These are phyloP conservation scores for Cunninghamia lanceolata DNA, from an alignment of 75 land plant genomes.

Conservation along the genomic window DNA sequence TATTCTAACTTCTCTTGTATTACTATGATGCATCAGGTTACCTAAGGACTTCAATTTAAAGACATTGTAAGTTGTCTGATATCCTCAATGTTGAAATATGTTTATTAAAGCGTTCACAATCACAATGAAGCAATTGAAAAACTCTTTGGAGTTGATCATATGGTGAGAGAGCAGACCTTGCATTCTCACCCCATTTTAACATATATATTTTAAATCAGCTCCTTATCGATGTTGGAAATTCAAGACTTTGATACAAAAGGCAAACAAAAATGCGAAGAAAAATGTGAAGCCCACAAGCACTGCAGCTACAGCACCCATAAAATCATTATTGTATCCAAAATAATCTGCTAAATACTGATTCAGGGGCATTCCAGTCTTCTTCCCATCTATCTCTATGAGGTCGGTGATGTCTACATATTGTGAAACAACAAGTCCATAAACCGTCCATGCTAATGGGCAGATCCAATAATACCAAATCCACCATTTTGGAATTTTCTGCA, in stretches of 20 bases:
- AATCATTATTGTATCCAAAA: slow-evolving; percentile 32
- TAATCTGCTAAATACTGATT: slow-evolving; percentile 18
- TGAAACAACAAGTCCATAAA: slow-evolving; percentile 34
- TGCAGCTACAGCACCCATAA: slow-evolving; percentile 25
- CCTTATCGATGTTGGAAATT: slow-evolving; percentile 71
- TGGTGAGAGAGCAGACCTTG: too few relatives aligned
- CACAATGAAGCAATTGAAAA: too few relatives aligned
- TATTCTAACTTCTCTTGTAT: too few relatives aligned
- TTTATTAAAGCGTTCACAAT: too few relatives aligned
- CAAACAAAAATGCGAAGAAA: slow-evolving; percentile 54
- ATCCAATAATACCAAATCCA: slow-evolving; percentile 51
- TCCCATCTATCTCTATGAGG: slow-evolving; percentile 3
- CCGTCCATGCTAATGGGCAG: slow-evolving; percentile 33
- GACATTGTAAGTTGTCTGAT: too few relatives aligned
- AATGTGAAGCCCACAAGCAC: slow-evolving; percentile 38
- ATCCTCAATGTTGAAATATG: too few relatives aligned
- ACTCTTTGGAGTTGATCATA: too few relatives aligned
- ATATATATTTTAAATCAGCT: not conserved
- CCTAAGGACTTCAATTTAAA: too few relatives aligned
- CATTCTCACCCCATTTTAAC: too few relatives aligned
- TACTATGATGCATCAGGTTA: too few relatives aligned
- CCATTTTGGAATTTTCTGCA: slow-evolving; percentile 42
- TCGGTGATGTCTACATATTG: slow-evolving; percentile 31
- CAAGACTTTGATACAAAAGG: slow-evolving; percentile 40
- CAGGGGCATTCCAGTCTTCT: slow-evolving; percentile 8